phyloP scores from a whole-genome alignment of 768 basidiomycete genomes.

The Terana coerulea region DNA sequence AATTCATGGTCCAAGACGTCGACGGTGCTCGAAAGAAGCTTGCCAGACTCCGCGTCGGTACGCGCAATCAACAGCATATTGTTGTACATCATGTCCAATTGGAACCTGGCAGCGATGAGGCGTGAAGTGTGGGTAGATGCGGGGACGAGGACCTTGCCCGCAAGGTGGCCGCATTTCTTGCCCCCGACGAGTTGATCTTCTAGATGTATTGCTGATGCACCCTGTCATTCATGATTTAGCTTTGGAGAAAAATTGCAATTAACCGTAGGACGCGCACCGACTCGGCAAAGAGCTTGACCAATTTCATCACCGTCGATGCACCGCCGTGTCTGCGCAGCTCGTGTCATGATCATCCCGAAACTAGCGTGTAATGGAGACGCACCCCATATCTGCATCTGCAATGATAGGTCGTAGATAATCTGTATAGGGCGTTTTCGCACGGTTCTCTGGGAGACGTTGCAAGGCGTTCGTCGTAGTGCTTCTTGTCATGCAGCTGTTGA shows the following conservation, averaged over 20 bases:
- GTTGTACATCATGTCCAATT: slow-evolving; percentile 85
- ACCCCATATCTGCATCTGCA: slow-evolving; percentile 95
- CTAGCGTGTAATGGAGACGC: slow-evolving; percentile 23
- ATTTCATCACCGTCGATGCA: slow-evolving; percentile 90
- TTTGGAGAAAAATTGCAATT: background rate
- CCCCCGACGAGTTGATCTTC: slow-evolving; percentile 95
- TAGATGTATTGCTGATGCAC: slow-evolving; percentile 85
- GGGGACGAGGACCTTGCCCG: slow-evolving; percentile 91
- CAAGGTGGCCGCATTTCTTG: slow-evolving; percentile 92
- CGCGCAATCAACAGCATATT: slow-evolving; percentile 89
- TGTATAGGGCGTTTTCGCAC: slow-evolving; percentile 69
- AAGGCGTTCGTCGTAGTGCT: slow-evolving; percentile 86
- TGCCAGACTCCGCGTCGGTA: slow-evolving; percentile 87
- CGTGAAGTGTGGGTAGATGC: slow-evolving; percentile 83
- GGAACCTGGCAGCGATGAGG: slow-evolving; percentile 82
- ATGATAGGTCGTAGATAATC: slow-evolving; percentile 93
- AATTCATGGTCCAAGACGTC: slow-evolving; percentile 81
- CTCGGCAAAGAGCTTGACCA: slow-evolving; percentile 93
- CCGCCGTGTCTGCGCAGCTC: slow-evolving; percentile 71
- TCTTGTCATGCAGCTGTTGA: slow-evolving; percentile 89
- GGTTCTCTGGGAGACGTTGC: slow-evolving; percentile 55
- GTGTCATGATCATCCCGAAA: background rate
- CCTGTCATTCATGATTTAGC: slow-evolving; percentile 36
- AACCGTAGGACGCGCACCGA: slow-evolving; percentile 42
- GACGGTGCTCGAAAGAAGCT: slow-evolving; percentile 79